Conservation (phyloP, 352 stramenopile species). For the Phytophthora pisi region DNA sequence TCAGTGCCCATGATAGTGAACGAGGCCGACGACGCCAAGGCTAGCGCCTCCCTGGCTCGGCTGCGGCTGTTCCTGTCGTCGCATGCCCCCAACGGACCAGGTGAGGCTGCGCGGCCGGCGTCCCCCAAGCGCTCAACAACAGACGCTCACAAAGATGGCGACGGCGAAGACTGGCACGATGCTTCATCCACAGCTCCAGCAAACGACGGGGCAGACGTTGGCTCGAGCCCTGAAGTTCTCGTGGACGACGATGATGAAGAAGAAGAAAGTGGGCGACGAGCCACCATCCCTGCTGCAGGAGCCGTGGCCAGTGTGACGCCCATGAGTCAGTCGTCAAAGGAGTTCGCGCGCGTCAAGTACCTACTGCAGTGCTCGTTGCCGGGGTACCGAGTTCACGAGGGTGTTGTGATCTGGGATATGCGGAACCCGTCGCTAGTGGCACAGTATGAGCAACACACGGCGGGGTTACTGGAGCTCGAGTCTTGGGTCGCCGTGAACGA, state of each 20-base stretch:
- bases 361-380: conserved; percentile 69
- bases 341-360: conserved; percentile 71
- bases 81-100: conserved; percentile 33
- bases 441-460: conserved; percentile 60
- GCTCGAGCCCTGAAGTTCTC: conserved; percentile 18
- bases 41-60: conserved; percentile 37
- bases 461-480: conserved; percentile 68
- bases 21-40: conserved; percentile 26
- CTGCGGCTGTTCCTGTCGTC: conserved; percentile 47
- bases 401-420: conserved; percentile 78
- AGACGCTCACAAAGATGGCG: background rate
- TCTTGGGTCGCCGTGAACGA: conserved; percentile 79
- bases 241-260: conserved; percentile 25
- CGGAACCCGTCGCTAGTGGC: conserved; percentile 56
- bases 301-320: conserved; percentile 56
- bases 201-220: background rate
- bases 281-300: conserved; percentile 39
- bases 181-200: background rate
- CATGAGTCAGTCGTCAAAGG: conserved; percentile 48
- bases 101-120: conserved; percentile 5
- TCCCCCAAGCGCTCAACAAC: conserved; percentile 6
- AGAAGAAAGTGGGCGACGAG: conserved; percentile 13
- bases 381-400: conserved; percentile 56
- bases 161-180: conserved; percentile 4
- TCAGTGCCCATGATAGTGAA: conserved; percentile 19